Evolutionary conservation across 2,329 filamentous ascomycete species (phyloP), one percentile per base, ranked within the genome.

Genomic region (Cercospora sp.): DNA sequence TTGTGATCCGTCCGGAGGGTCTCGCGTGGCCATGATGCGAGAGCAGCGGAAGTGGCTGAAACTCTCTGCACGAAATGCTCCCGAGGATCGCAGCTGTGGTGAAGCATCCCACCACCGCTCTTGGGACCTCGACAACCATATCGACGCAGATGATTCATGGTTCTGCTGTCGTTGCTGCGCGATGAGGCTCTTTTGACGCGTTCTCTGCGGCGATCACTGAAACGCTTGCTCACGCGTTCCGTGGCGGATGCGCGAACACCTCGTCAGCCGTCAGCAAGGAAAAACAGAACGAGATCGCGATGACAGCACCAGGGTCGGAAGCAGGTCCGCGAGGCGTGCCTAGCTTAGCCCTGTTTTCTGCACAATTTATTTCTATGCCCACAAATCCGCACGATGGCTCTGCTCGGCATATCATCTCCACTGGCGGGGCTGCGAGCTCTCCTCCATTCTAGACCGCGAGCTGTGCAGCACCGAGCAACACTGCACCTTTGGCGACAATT

Each of bases 21-120:
- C 53, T 57, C 53, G 53, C 53, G 53, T 57, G 53, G 53, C 53
- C 23, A 31, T 57, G 53, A 57, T 31, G 53, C 23, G 53, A 26
- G 53, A 12, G 53, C 28, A 26, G 36, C 36, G 23, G 23, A 16
- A 30, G 28, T 30, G 53, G 53, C 53, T 30, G 53, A 57, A 57
- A 57, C 53, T 57, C 53, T 57, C 53, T 57, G 53, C 53, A 57
- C 53, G 20, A 51, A 51, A 51, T 20, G n/a, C 45, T 12, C 18
- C 45, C 53, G 53, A 28, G 53, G 53, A 57, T 57, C 53, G 53
- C 53, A 57, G 26, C 28, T 9, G 16, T 30, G 26, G 53, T 26
- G 26, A 9, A 18, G 26, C 26, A 57, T 57, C 53, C 53, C 53
- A 18, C 53, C 20, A 9, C 23, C 5, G 26, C 7, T 3, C 13